A percentile compares a stretch with the other conserved stretches of the same genome.
Evolutionary conservation across 2,329 filamentous ascomycete species (phyloP).

Genomic region (Cladosporium phlei): DNA sequence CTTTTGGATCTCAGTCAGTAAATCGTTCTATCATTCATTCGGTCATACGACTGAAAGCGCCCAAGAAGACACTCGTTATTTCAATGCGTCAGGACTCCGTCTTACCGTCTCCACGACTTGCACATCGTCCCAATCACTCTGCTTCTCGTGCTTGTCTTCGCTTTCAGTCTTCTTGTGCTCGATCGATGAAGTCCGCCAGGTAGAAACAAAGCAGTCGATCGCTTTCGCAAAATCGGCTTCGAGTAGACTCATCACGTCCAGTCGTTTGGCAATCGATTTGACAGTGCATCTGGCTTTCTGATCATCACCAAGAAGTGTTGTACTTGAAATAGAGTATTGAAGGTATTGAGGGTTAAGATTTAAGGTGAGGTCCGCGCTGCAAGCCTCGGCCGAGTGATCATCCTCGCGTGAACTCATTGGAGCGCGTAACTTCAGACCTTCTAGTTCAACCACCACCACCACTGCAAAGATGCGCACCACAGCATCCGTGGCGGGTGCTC

Average conservation of each 20-base stretch:
- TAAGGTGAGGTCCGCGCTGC: too few relatives aligned
- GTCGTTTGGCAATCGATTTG: too few relatives aligned
- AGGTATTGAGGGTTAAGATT: too few relatives aligned
- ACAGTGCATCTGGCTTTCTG: too few relatives aligned
- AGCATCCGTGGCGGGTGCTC: conserved; percentile 3
- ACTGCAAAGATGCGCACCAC: conserved; percentile 7
- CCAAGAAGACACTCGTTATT: too few relatives aligned
- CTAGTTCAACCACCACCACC: too few relatives aligned
- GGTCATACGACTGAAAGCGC: background rate
- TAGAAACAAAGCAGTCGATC: background rate
- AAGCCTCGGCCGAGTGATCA: too few relatives aligned
- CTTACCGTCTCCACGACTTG: conserved; percentile 1
- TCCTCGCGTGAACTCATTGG: too few relatives aligned
- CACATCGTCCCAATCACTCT: conserved; percentile 1
- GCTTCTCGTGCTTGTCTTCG: background rate
- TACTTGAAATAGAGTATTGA: too few relatives aligned
- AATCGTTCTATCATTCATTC: background rate
- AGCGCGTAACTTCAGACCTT: too few relatives aligned
- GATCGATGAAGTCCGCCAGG: background rate
- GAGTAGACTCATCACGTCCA: conserved; percentile 1
- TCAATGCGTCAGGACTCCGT: background rate
- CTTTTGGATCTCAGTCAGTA: background rate
- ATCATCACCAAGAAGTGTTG: too few relatives aligned
- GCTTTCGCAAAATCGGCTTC: background rate
- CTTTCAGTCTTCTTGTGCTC: background rate